Evolutionary conservation across 2,329 filamentous ascomycete genomes (phyloP).

Genomic region (Aspergillus caelatus): DNA sequence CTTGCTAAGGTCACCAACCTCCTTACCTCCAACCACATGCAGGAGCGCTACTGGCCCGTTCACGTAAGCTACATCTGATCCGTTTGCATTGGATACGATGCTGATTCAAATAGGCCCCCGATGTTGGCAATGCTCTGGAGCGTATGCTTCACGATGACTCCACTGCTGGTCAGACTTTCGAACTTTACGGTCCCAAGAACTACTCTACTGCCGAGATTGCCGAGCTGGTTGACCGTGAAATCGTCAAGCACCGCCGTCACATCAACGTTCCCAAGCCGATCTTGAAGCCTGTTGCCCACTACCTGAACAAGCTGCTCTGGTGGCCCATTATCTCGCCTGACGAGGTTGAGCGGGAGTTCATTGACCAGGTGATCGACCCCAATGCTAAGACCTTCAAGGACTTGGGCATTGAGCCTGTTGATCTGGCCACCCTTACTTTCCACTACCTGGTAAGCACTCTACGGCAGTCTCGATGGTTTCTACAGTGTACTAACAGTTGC

Average conservation of each 20-base stretch:
- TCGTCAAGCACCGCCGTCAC: conserved; percentile 84
- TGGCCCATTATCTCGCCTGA: conserved; percentile 84
- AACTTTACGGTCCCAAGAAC: conserved; percentile 90
- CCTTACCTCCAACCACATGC: conserved; percentile 90
- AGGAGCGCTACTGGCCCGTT: conserved; percentile 86
- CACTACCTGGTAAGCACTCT: conserved; percentile 77
- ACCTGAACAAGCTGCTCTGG: conserved; percentile 84
- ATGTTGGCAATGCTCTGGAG: conserved; percentile 87
- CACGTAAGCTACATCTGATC: conserved; percentile 62
- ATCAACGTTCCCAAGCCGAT: conserved; percentile 85
- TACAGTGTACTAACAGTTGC: conserved; percentile 20
- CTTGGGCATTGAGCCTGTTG: conserved; percentile 83
- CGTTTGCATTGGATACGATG: conserved; percentile 12
- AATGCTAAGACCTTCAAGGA: conserved; percentile 95
- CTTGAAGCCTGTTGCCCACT: conserved; percentile 71
- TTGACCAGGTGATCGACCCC: conserved; percentile 89
- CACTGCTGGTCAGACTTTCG: conserved; percentile 87
- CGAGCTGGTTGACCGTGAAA: conserved; percentile 86
- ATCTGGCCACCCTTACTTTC: conserved; percentile 84
- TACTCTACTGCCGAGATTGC: conserved; percentile 89
- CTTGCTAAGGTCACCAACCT: conserved; percentile 79
- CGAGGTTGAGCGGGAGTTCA: conserved; percentile 87
- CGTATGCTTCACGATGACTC: conserved; percentile 87
- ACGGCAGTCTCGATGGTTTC: background rate
- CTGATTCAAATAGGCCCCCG: conserved; percentile 66